Evolutionary conservation across 495 filamentous ascomycete species (phyloP).

Genomic region (Penicillium arizonense): DNA sequence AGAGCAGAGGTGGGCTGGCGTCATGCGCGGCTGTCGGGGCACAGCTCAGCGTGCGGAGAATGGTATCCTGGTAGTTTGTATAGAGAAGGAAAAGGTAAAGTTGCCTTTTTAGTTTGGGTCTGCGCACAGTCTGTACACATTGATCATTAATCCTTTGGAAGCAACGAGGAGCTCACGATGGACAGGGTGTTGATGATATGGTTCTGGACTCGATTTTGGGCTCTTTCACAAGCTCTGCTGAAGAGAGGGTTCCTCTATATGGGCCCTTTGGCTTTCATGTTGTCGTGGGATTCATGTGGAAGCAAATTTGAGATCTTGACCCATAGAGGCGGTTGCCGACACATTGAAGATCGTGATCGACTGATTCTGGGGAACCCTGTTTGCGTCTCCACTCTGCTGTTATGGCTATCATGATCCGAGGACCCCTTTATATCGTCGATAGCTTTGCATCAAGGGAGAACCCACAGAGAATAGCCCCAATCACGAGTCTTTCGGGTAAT

Average conservation of each 20-base stretch:
- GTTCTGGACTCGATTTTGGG: not conserved
- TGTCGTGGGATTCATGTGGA: not conserved
- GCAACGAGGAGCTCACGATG: not conserved
- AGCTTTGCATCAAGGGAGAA: not conserved
- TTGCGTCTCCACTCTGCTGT: not conserved
- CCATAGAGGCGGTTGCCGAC: not conserved
- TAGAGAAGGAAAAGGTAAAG: not conserved
- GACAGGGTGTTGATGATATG: not conserved
- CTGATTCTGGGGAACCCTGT: not conserved
- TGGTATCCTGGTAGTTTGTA: not conserved
- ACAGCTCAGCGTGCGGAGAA: not conserved
- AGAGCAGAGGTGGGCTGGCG: not conserved
- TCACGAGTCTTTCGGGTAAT: no score
- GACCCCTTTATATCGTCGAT: not conserved
- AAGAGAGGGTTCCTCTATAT: not conserved
- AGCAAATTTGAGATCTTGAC: not conserved
- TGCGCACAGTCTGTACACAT: not conserved
- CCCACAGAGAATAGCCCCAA: not conserved
- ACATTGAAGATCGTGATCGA: constrained; percentile 4
- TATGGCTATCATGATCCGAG: not conserved
- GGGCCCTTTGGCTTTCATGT: not conserved
- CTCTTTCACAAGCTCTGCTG: not conserved
- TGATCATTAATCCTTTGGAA: not conserved
- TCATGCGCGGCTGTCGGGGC: not conserved
- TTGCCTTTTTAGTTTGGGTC: not conserved